Conservation (phyloP, 2,329 filamentous ascomycete genomes). For the Rhynchosporium agropyri region DNA sequence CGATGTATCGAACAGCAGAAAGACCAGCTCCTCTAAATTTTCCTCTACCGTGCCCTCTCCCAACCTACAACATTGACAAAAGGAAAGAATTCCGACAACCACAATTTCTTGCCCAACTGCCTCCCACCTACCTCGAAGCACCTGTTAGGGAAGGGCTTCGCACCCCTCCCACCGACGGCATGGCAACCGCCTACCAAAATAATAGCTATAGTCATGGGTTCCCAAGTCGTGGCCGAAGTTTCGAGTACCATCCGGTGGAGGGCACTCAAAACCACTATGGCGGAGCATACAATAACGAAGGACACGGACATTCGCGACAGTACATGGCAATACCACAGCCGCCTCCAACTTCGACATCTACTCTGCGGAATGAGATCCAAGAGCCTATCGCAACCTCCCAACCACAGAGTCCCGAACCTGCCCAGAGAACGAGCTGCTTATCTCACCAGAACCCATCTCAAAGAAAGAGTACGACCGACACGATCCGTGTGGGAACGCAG, state of each 20-base stretch:
- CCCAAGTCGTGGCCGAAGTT: slow-evolving; percentile 46
- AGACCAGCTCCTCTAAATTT: slow-evolving; percentile 40
- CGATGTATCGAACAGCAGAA: slow-evolving; percentile 42
- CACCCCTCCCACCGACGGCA: slow-evolving; percentile 55
- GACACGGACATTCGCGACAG: slow-evolving; percentile 22
- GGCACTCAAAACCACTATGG: slow-evolving; percentile 25
- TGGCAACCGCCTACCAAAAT: slow-evolving; percentile 55
- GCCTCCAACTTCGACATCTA: slow-evolving; percentile 25
- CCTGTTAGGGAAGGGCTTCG: slow-evolving; percentile 47
- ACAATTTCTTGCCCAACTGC: slow-evolving; percentile 26
- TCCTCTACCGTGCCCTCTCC: slow-evolving; percentile 31
- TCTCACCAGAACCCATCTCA: slow-evolving; percentile 29
- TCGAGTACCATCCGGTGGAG: slow-evolving; percentile 34
- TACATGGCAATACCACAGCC: slow-evolving; percentile 30
- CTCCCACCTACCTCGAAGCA: slow-evolving; percentile 35
- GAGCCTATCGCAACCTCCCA: slow-evolving; percentile 22
- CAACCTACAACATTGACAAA: slow-evolving; percentile 31
- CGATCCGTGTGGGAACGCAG: slow-evolving; percentile 52
- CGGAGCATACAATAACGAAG: slow-evolving; percentile 20
- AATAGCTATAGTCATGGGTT: slow-evolving; percentile 48
- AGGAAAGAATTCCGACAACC: slow-evolving; percentile 31
- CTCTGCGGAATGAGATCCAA: slow-evolving; percentile 38
- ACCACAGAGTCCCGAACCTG: slow-evolving; percentile 32
- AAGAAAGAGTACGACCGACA: slow-evolving; percentile 34
- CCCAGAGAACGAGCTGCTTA: slow-evolving; percentile 27